Base-by-base conservation (phyloP, 805 yeast genomes). In the Sporopachydermia quercuum region DNA sequence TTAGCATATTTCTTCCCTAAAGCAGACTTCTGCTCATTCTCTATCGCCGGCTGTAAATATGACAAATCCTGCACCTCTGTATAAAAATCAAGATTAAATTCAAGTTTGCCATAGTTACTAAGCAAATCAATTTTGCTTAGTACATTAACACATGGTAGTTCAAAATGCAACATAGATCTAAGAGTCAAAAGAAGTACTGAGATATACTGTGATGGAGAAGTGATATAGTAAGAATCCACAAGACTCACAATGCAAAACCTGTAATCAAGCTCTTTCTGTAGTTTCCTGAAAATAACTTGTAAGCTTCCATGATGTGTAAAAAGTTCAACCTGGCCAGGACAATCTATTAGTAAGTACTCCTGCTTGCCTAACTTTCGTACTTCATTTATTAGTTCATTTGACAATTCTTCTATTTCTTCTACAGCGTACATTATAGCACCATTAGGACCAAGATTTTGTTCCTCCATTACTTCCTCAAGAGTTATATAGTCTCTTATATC, bases 281-380 rank as follows among this genome's bases (percentile, higher is more conserved):
- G 60, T 37, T 56, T 66, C 44, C 70, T 69, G 57, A 87, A 83
- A 3, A 91, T 78, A 39, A 65, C 64, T 35, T 66, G 68, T 35
- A 93, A 61, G 0, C 95, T 76, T 1, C 77, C 70, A 50, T 84
- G 94, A 52, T 83, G 93, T 2, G 99, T 91, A 60, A 83, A 91
- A 13, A 91, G 68, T 55, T 91, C 99, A 1, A 86, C 91, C 56
- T 91, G 98, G 1, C 98, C 98, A 1, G 96, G 96, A 52, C 94
- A 83, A 56, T 85, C 96, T 59, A 85, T 82, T 3, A 85, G 63
- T 8, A 85, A 56, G 47, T 85, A 85, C 34, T 74, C 77, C 34
- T 70, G 66, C 30, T 62, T 54, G 3, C 80, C 71, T 8, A 86
- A 61, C 19, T 66, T 62, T 42, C 68, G 64, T 19, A 89, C 62